These are phyloP conservation scores for Aphanomyces euteiches DNA, from an alignment of 352 stramenopile species.

Conservation along the genomic window DNA sequence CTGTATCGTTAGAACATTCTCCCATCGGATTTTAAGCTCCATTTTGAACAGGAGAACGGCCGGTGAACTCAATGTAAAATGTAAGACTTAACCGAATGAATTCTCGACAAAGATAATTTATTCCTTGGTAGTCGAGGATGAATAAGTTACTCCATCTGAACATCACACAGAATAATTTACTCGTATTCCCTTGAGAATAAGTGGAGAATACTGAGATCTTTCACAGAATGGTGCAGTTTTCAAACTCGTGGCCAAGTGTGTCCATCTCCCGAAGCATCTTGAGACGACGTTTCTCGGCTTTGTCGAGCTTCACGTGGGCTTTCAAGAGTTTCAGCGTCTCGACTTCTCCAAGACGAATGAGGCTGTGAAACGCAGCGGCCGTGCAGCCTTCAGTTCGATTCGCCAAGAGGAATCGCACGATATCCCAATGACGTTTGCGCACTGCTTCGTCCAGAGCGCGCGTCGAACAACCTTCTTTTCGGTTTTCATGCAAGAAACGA, in stretches of 20 bases:
- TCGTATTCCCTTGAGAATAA: too few relatives aligned
- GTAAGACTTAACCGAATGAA: too few relatives aligned
- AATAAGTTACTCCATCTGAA: too few relatives aligned
- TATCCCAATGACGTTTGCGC: neutral
- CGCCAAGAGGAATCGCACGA: neutral
- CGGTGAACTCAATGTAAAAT: too few relatives aligned
- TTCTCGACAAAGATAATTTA: too few relatives aligned
- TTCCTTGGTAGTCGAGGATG: too few relatives aligned
- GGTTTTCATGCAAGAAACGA: too few relatives aligned
- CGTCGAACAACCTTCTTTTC: neutral
- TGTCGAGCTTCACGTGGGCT: neutral
- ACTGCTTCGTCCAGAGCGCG: neutral
- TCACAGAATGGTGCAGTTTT: neutral
- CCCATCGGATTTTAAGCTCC: too few relatives aligned
- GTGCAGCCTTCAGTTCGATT: neutral
- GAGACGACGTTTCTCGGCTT: slow-evolving; percentile 3
- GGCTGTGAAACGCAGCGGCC: neutral
- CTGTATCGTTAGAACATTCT: too few relatives aligned
- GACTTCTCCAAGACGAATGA: neutral
- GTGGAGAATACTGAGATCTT: neutral
- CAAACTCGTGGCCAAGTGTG: neutral
- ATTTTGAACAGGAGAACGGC: too few relatives aligned
- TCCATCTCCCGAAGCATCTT: slow-evolving; percentile 10
- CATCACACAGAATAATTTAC: too few relatives aligned
- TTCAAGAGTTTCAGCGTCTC: neutral